Evolutionary conservation across 78 protist species (phyloP), one percentile per base, ranked within the genome.

Genomic region (Dictyostelium capitatum): DNA sequence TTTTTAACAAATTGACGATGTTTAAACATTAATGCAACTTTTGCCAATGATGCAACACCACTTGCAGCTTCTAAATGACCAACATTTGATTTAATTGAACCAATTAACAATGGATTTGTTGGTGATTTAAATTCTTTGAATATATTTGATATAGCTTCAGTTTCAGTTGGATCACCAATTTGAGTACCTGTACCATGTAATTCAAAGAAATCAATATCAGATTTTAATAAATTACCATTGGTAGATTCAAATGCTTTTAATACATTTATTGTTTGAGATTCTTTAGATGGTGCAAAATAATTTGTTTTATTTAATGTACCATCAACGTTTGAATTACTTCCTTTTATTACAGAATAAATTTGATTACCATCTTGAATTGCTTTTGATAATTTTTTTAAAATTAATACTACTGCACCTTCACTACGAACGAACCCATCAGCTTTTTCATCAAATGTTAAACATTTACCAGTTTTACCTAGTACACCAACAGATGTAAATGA

Each of bases 11-110:
- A 37, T 37, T 37, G 43, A 37, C 43, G 43, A 37, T 37, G 43
- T 37, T 37, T 37, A 37, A 37, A 37, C 43, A 37, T n/a, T 37
- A 37, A 37, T 1, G 2, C 43, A 37, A 37, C 43, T 37, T 37
- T 37, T 37, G 43, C 43, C 2, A 37, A 37, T 3, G 43, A 37
- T 37, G 43, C 43, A 37, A 37, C 43, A 37, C 43, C 43, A 37
- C 6, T 3, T 3, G 43, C 43, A 37, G 43, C 11, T 79, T 97
- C 98, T 14, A 84, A 15, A 83, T 97, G 98, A 50, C 98, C 98
- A 17, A 91, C 59, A 67, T 90, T 89, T 10, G 95, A 74, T 77
- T 97, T 97, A 30, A 90, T 89, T 7, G 89, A 43, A 89, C 97
- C 97, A 19, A 97, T 69, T 4, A 17, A 12, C 6, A 73, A 8